These are phyloP conservation scores for Nannochloropsis gaditana DNA, from an alignment of 108 stramenopile genomes.

Conservation along the genomic window DNA sequence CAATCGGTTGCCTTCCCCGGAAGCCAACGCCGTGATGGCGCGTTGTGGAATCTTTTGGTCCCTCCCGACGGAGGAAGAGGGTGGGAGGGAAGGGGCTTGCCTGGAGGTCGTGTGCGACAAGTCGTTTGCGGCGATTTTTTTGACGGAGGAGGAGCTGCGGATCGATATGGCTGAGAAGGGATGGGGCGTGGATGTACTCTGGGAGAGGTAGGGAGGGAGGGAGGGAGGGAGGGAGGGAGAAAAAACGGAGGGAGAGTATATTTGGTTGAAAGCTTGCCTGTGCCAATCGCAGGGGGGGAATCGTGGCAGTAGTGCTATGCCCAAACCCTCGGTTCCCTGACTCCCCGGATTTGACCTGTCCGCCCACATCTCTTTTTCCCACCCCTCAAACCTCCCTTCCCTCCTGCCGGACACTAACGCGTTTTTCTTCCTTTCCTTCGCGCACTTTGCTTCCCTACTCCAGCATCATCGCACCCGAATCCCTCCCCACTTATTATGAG, in stretches of 20 bases:
- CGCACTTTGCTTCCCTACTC: background rate
- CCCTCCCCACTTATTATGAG: background rate
- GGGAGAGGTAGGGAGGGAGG: background rate
- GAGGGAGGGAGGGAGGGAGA: background rate
- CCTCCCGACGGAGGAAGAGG: background rate
- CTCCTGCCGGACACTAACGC: background rate
- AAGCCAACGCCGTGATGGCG: background rate
- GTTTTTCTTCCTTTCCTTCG: background rate
- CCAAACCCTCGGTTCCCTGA: too few relatives aligned
- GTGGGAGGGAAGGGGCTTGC: background rate
- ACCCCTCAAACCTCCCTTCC: background rate
- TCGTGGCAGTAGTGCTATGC: too few relatives aligned
- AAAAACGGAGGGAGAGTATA: background rate
- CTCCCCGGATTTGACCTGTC: too few relatives aligned
- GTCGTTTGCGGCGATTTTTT: background rate
- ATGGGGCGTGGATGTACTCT: background rate
- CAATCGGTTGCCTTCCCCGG: background rate
- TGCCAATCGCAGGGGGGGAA: background rate
- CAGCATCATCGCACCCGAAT: background rate
- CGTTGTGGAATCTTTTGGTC: background rate
- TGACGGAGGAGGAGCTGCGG: background rate
- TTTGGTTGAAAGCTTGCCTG: background rate
- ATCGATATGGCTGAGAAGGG: background rate
- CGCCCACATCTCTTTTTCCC: too few relatives aligned
- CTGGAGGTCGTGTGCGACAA: background rate